Evolutionary conservation across 1,139 yeast species (phyloP), one percentile per base, ranked within the genome.

Genomic region (Hyphopichia wangnamkhiaoensis): DNA sequence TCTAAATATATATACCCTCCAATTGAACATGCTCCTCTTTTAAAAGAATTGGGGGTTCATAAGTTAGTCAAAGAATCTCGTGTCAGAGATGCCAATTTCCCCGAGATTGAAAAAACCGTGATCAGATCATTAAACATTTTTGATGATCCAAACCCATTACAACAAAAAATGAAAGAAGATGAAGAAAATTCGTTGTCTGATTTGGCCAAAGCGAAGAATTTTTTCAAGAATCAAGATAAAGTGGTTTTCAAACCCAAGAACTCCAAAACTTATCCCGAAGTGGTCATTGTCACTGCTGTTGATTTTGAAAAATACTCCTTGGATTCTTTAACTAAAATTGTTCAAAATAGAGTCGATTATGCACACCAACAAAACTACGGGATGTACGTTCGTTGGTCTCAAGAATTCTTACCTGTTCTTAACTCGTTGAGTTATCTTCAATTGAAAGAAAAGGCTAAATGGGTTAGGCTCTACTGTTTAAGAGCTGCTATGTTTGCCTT

Each of bases 401-500:
- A 87, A 60, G 96, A 90, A 58, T 89, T 86, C 57, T 56, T 77
- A 33, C 91, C 90, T 12, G 54, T 71, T 31, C 55, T 83, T 41
- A 70, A 75, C 37, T 71, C 78, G 17, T 59, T 66, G 37, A 54
- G 56, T 27, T 66, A 63, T 44, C 65, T 73, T 45, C 61, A 65
- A 30, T 46, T 56, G 33, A 47, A 45, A 29, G 72, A 71, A 45
- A 62, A 58, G 40, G 50, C 68, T 2, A 76, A 74, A 43, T 84
- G 94, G 93, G 73, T 79, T 17, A 75, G 82, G 48, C 51, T 82
- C 28, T 71, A 74, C 43, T 61, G 80, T 31, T 56, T 85, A 56
- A 74, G 94, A 47, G 91, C 91, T 12, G 96, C 96, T 7, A 79
- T 88, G 82, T 79, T 79, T 59, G 91, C 95, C 0, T 87, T 88